phyloP scores from a whole-genome alignment of 345 rosid genomes.

The Aethionema arabicum region DNA sequence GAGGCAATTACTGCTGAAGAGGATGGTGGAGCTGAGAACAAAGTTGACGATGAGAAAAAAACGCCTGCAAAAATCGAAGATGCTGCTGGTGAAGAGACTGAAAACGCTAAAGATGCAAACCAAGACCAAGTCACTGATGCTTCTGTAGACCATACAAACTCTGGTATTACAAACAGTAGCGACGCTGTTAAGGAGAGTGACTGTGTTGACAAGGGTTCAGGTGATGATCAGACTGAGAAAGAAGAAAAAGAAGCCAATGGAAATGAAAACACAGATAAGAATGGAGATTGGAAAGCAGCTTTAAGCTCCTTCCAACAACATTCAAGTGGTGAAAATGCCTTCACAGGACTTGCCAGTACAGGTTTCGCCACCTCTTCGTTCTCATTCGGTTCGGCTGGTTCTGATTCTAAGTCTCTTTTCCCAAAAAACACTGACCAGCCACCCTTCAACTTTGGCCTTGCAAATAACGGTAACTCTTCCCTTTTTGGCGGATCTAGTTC shows the following conservation, averaged over 20 bases:
- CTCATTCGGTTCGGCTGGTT: constrained; percentile 57
- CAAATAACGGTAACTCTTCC: constrained; percentile 66
- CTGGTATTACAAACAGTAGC: constrained; percentile 10
- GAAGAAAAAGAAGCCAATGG: constrained; percentile 42
- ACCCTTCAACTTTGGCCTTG: constrained; percentile 43
- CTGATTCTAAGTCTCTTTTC: constrained; percentile 43
- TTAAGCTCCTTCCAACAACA: constrained; percentile 89
- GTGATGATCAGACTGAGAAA: constrained; percentile 36
- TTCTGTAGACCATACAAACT: constrained; percentile 22
- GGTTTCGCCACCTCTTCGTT: constrained; percentile 65
- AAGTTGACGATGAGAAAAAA: constrained; percentile 14
- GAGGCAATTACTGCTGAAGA: constrained; percentile 15
- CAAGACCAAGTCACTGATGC: constrained; percentile 21
- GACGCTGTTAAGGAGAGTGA: constrained; percentile 34
- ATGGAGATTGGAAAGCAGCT: constrained; percentile 44
- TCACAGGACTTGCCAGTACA: constrained; percentile 88
- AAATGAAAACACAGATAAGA: constrained; percentile 41
- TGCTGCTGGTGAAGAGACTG: constrained; percentile 28
- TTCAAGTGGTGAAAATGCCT: constrained; percentile 89
- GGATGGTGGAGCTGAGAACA: constrained; percentile 21
- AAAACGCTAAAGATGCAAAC: constrained; percentile 37
- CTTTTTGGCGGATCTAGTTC: constrained; percentile 45
- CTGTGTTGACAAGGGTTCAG: constrained; percentile 37
- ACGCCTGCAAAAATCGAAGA: constrained; percentile 6
- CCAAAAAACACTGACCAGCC: constrained; percentile 22